A percentile compares a stretch with the other conserved stretches of the same genome.
Conservation (phyloP, 176 grass and related monocot genomes). For the Aegilops speltoides region DNA sequence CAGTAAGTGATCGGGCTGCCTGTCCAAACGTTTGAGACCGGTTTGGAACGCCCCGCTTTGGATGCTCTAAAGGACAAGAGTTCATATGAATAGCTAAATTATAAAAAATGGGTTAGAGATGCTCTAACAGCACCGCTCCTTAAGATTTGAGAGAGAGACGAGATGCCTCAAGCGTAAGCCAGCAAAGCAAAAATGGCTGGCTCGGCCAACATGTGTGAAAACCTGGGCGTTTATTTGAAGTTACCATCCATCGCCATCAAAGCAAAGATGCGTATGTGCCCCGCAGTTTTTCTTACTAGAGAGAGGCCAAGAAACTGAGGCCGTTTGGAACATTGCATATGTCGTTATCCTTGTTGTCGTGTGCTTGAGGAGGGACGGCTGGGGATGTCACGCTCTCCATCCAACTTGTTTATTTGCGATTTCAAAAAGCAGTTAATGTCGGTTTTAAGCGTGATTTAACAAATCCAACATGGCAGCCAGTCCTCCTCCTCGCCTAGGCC, state of each 20-base stretch:
- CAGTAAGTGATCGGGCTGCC: too few species aligned
- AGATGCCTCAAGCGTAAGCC: too few species aligned
- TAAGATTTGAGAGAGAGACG: too few species aligned
- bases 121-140: too few species aligned
- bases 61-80: too few species aligned
- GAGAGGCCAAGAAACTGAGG: background rate
- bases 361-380: background rate
- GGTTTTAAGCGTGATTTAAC: constrained; percentile 11
- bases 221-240: background rate
- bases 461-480: constrained; percentile 18
- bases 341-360: background rate
- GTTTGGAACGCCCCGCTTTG: too few species aligned
- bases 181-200: too few species aligned
- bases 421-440: background rate
- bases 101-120: too few species aligned
- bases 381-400: background rate
- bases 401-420: background rate
- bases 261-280: background rate
- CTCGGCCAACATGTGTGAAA: too few species aligned
- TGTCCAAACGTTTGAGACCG: too few species aligned
- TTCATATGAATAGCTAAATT: too few species aligned
- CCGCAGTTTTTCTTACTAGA: background rate
- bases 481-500: background rate
- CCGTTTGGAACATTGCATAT: background rate
- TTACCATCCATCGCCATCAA: background rate